These are phyloP conservation scores for Polytrichum commune DNA, from an alignment of 225 moss, liverwort and hornwort genomes.

Conservation along the genomic window DNA sequence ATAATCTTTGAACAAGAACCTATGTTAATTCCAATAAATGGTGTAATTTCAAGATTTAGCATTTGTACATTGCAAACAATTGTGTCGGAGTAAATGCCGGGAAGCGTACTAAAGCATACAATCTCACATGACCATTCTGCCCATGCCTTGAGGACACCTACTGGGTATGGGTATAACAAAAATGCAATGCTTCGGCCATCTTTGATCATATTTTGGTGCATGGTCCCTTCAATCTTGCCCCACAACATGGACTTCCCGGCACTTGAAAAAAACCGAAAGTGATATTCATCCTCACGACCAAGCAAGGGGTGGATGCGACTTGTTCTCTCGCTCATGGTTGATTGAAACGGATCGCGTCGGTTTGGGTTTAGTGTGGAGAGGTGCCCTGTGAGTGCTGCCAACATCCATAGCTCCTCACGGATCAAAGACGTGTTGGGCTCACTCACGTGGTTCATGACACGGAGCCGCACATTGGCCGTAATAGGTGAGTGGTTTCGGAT, in stretches of 20 bases:
- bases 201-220: constrained; percentile 82
- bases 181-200: constrained; percentile 75
- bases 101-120: constrained; percentile 82
- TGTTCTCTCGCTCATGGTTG: constrained; percentile 28
- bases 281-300: constrained; percentile 43
- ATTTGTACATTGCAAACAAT: constrained; percentile 59
- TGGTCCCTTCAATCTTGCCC: constrained; percentile 74
- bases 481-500: constrained; percentile 76
- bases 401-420: constrained; percentile 72
- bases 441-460: constrained; percentile 47
- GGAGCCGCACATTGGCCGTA: constrained; percentile 46
- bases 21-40: too few relatives aligned
- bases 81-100: constrained; percentile 69
- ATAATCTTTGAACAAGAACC: too few relatives aligned
- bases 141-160: constrained; percentile 68
- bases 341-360: constrained; percentile 62
- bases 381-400: constrained; percentile 75
- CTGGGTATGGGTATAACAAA: constrained; percentile 66
- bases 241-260: constrained; percentile 82
- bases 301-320: constrained; percentile 32
- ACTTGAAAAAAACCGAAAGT: constrained; percentile 72
- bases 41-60: too few relatives aligned
- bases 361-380: constrained; percentile 59
- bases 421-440: constrained; percentile 58
- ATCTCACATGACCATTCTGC: constrained; percentile 83